These are phyloP conservation scores for Bruguiera parviflora DNA, from an alignment of 345 rosid genomes.

Conservation along the genomic window DNA sequence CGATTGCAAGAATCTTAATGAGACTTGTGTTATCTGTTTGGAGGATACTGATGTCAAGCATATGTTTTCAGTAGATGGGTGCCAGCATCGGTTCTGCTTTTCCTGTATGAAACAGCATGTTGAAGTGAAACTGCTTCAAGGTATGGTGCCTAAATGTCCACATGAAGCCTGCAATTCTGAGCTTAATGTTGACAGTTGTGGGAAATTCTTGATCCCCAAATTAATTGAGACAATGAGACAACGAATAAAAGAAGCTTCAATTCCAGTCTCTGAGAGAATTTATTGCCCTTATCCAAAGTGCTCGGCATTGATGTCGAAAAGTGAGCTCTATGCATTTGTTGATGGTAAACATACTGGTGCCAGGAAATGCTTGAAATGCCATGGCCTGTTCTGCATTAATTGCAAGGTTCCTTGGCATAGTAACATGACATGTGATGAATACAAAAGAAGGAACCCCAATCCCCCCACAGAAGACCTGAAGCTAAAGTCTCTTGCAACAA, in stretches of 20 bases:
- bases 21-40: conserved; percentile 64
- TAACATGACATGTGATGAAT: conserved; percentile 39
- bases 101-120: conserved; percentile 85
- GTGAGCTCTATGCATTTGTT: conserved; percentile 30
- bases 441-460: conserved; percentile 41
- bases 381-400: conserved; percentile 46
- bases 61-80: conserved; percentile 66
- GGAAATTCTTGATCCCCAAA: conserved; percentile 57
- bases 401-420: conserved; percentile 87
- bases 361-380: conserved; percentile 64
- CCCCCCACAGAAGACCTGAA: conserved; percentile 41
- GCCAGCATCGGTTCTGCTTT: conserved; percentile 69
- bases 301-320: conserved; percentile 68
- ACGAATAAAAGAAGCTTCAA: conserved; percentile 61
- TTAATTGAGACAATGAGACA: conserved; percentile 49
- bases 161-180: conserved; percentile 62
- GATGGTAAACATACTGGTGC: conserved; percentile 34
- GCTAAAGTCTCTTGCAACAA: conserved; percentile 45
- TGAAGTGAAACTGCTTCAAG: conserved; percentile 66
- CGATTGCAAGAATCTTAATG: conserved; percentile 36
- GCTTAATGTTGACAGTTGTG: conserved; percentile 50
- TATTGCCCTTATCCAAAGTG: conserved; percentile 80
- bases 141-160: conserved; percentile 60
- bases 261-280: conserved; percentile 53
- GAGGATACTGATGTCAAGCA: conserved; percentile 41